Percentiles rank a stretch among this genome's conserved stretches.
phyloP scores from a whole-genome alignment of 441 rosid species.

The Arabidopsis hybrid region DNA sequence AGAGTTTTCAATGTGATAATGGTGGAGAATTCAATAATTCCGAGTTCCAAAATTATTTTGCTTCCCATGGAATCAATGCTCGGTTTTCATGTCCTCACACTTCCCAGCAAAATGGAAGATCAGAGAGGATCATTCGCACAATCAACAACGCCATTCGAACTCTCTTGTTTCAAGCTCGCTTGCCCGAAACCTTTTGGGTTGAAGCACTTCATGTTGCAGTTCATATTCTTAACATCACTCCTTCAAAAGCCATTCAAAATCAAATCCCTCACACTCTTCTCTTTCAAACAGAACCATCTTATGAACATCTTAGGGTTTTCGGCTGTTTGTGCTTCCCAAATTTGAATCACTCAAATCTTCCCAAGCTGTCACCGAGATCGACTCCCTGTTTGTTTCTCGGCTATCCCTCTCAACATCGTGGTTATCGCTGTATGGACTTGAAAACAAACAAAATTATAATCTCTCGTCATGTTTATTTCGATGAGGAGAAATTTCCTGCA shows the following conservation, averaged over 20 bases:
- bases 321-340: neutral
- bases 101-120: neutral
- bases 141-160: neutral
- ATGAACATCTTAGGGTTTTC: neutral
- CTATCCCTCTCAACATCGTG: neutral
- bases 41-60: neutral
- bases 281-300: neutral
- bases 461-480: neutral
- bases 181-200: neutral
- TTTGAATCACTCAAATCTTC: neutral
- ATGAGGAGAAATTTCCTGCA: neutral
- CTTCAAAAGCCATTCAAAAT: neutral
- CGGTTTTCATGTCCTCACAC: neutral
- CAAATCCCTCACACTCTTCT: too few relatives aligned
- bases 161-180: neutral
- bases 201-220: neutral
- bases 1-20: neutral
- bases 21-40: neutral
- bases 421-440: neutral
- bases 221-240: neutral
- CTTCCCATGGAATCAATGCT: rapidly evolving
- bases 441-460: neutral
- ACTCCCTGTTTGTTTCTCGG: neutral
- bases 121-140: neutral
- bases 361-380: neutral